Conservation (phyloP, 176 grass and related monocot species). For the Saccharum officinarum region DNA sequence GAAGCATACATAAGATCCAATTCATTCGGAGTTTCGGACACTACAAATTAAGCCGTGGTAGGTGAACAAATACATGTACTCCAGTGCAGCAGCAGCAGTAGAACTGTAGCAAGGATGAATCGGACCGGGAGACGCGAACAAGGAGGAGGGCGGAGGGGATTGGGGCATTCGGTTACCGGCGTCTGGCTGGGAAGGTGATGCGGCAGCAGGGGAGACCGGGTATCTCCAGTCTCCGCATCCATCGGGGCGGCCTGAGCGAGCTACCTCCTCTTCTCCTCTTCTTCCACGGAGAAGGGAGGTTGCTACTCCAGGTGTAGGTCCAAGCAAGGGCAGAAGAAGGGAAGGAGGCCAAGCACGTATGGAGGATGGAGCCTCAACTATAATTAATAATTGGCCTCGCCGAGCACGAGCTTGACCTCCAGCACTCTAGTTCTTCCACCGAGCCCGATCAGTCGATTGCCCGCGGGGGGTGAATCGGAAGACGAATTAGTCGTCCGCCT, state of each 20-base stretch:
- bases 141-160: neutral
- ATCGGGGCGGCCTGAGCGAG: neutral
- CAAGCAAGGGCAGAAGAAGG: neutral
- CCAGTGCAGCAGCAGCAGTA: neutral
- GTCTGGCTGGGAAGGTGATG: constrained; percentile 11
- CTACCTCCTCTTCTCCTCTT: neutral
- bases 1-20: neutral
- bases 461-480: neutral
- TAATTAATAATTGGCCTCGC: neutral
- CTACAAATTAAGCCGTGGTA: neutral
- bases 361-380: too few species aligned
- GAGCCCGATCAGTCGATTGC: neutral
- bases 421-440: neutral
- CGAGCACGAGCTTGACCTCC: neutral
- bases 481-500: neutral
- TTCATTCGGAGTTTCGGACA: neutral
- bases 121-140: neutral
- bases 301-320: neutral
- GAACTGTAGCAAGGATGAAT: neutral
- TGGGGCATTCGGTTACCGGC: neutral
- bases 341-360: neutral
- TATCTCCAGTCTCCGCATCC: constrained; percentile 38
- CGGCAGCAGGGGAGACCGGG: constrained; percentile 30
- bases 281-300: neutral
- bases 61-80: neutral